Percentiles rank a stretch among this genome's conserved stretches.
Conservation (phyloP, 768 basidiomycete genomes). For the Mycena vitilis region DNA sequence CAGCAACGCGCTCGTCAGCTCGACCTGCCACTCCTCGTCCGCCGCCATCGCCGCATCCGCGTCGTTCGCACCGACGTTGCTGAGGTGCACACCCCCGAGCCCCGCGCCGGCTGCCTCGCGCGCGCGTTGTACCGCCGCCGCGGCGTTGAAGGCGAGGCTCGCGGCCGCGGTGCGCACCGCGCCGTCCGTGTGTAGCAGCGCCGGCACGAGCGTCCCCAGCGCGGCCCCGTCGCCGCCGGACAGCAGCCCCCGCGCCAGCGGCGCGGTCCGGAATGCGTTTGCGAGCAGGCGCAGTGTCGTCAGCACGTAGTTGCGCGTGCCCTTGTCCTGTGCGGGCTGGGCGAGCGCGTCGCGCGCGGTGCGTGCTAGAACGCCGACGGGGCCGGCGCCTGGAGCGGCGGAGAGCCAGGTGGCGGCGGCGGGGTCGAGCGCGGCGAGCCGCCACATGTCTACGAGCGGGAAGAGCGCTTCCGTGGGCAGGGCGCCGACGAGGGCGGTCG, state of each 20-base stretch:
- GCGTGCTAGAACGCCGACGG: conserved; percentile 58
- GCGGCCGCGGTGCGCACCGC: conserved; percentile 83
- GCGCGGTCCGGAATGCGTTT: conserved; percentile 69
- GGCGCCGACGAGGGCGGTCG: conserved; percentile 52
- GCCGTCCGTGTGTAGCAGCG: conserved; percentile 76
- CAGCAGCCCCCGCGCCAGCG: conserved; percentile 56
- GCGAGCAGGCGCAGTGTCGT: conserved; percentile 75
- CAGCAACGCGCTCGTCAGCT: conserved; percentile 84
- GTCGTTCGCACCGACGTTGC: conserved; percentile 43
- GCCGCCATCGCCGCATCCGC: conserved; percentile 55
- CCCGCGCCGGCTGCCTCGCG: conserved; percentile 57
- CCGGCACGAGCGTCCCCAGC: conserved; percentile 70
- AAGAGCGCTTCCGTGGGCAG: conserved; percentile 73
- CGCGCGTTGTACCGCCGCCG: conserved; percentile 71
- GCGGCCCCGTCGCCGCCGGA: conserved; percentile 47
- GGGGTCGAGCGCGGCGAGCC: conserved; percentile 78
- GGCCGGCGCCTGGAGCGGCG: conserved; percentile 49
- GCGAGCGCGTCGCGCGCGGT: conserved; percentile 53
- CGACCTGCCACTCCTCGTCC: conserved; percentile 88
- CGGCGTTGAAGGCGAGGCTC: conserved; percentile 82
- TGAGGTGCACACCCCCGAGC: conserved; percentile 26
- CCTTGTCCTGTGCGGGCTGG: conserved; percentile 38
- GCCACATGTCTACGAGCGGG: conserved; percentile 87
- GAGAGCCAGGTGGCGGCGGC: conserved; percentile 65
- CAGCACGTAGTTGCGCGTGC: conserved; percentile 68